Evolutionary conservation across 192 early-diverging fungal species (phyloP), one percentile per base, ranked within the genome.

Genomic region (Coemansia sp.): DNA sequence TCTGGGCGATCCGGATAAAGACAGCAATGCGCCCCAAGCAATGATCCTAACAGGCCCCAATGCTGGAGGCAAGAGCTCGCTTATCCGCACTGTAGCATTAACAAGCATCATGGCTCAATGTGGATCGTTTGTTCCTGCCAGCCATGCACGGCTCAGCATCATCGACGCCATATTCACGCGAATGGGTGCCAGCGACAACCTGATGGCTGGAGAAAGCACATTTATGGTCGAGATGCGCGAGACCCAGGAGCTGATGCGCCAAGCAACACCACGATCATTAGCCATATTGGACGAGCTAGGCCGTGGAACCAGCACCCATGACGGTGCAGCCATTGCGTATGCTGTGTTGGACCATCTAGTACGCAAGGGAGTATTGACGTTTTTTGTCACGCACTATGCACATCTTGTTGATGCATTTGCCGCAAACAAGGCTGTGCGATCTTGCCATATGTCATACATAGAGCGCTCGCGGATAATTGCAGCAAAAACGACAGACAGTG

Each of bases 281-380:
- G 96, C 94, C 16, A 94, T 98, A 68, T 63, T 99, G 53, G 97
- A 99, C 75, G 97, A 99, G 81, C 86, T 99, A 16, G 97, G 97
- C 51, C 86, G 97, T 33, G 97, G 96, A 18, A 99, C 97, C 0
- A 91, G 88, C 62, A 99, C 97, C 0, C 94, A 93, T 83, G 97
- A 99, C 79, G 97, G 97, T 15, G 92, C 94, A 55, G 94, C 97
- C 29, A 96, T 99, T 62, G 97, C 97, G 0, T 94, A 88, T 72
- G 83, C 95, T 0, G 95, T 97, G 7, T 83, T 99, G 16, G 88
- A 93, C 40, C 86, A 95, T 61, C 70, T 99, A n/a, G 88, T 87
- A 0, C 72, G 86, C 29, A 72, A 86, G 16, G 86, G 92, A 4
- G 92, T 94, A 58, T 72, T 97, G 35, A 92, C 90, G 0, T 70